Evolutionary conservation across 2,329 filamentous ascomycete genomes (phyloP), one percentile per base, ranked within the genome.

Genomic region (Sarocladium kiliense): DNA sequence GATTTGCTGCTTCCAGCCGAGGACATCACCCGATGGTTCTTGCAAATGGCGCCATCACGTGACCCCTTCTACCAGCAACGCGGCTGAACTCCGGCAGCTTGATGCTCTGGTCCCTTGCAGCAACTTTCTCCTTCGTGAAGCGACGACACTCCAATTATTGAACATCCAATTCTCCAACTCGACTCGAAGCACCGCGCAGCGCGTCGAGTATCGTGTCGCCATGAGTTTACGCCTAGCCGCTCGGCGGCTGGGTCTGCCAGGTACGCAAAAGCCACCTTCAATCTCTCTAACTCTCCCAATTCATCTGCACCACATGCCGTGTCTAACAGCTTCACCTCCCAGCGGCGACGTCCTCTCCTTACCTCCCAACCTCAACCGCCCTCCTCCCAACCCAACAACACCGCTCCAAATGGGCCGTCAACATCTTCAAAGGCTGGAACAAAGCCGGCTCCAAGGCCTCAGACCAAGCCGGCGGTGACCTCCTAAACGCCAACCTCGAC

Each of bases 201-300:
- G 25, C 44, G n/a, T 51, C 27, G 27, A 25, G 30, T 19, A 26
- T 34, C 30, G 14, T 21, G 27, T 36, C 27, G 47, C 47, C 66
- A 91, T 90, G 87, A 88, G 77, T 72, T 71, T 87, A 64, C 79
- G 80, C 69, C 73, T 84, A 66, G 83, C 85, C 62, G 76, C 83
- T 64, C 74, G 82, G 74, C 81, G 80, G 73, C 73, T 87, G 63
- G 75, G 79, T 55, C 74, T 76, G 65, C 75, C 78, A 68, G 82
- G 87, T 89, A 77, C 56, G 19, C 39, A 5, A 44, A 10, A 10
- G 19, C 19, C 39, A 14, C 39, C 36, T 39, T n/a, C 36, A 54
- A 57, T 55, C 19, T 36, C 45, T 58, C 36, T 37, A 34, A 30
- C 55, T 23, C 18, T 19, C 16, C 16, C 10, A 45, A 45, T n/a